A percentile compares a stretch with the other conserved stretches of the same genome.
phyloP scores from a whole-genome alignment of 495 filamentous ascomycete genomes.

The Collariella sp. region DNA sequence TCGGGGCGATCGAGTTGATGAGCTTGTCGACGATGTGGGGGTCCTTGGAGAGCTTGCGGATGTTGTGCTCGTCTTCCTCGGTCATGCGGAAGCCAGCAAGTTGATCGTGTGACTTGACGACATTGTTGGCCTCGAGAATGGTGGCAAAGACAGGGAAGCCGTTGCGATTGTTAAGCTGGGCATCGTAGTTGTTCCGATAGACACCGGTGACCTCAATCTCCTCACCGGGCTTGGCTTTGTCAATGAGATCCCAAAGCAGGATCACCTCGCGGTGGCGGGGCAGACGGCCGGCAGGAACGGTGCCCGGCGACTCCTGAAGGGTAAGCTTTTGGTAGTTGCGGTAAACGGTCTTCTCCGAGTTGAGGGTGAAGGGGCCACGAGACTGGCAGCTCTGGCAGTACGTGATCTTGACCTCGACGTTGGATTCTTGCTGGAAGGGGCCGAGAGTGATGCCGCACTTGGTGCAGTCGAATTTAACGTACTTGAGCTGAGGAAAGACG shows the following conservation, averaged over 20 bases:
- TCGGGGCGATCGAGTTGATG: conserved; percentile 87
- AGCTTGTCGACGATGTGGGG: conserved; percentile 93
- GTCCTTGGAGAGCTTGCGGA: conserved; percentile 77
- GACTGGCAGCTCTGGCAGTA: conserved; percentile 98
- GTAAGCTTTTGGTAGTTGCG: conserved; percentile 98
- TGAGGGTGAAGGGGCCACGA: conserved; percentile 88
- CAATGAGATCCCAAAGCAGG: conserved; percentile 94
- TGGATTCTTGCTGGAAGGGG: conserved; percentile 95
- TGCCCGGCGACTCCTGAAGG: conserved; percentile 93
- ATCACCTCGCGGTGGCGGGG: conserved; percentile 93
- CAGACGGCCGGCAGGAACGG: conserved; percentile 91
- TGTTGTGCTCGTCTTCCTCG: conserved; percentile 89
- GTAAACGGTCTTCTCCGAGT: conserved; percentile 98
- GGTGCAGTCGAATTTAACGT: conserved; percentile 91
- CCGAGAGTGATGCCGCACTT: conserved; percentile 91
- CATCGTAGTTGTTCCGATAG: conserved; percentile 98
- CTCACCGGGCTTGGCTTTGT: conserved; percentile 93
- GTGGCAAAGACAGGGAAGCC: conserved; percentile 99
- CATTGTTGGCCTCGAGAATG: conserved; percentile 92
- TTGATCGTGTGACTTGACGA: conserved; percentile 95
- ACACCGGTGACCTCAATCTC: conserved; percentile 96
- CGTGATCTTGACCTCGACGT: conserved; percentile 87
- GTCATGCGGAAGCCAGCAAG: conserved; percentile 94
- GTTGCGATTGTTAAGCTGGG: conserved; percentile 96
- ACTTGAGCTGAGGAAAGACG: conserved; percentile 96